These are phyloP conservation scores for Agarophyton chilense DNA, from an alignment of 23 red algal species.

Conservation along the genomic window DNA sequence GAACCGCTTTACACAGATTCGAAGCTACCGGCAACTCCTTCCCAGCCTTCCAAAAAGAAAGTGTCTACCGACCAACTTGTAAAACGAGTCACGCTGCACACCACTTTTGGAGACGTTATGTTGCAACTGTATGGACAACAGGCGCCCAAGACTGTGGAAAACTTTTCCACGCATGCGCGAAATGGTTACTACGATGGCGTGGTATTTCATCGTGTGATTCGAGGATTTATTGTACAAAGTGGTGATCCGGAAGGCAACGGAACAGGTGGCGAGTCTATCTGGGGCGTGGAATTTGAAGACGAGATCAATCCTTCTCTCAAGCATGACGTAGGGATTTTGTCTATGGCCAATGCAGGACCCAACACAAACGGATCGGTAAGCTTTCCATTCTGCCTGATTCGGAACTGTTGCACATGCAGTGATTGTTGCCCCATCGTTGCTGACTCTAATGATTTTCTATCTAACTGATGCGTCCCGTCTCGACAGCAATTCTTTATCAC, in stretches of 20 bases:
- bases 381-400: slow-evolving; percentile 1
- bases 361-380: slow-evolving; percentile 95
- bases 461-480: neutral
- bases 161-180: slow-evolving; percentile 66
- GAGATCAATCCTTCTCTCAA: slow-evolving; percentile 64
- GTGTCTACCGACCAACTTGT: neutral
- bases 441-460: neutral
- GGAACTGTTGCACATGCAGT: neutral
- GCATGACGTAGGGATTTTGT: slow-evolving; percentile 60
- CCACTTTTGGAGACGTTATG: slow-evolving; percentile 30
- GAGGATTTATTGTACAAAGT: slow-evolving; percentile 82
- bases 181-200: slow-evolving; percentile 78
- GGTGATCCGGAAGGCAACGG: slow-evolving; percentile 82
- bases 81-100: slow-evolving; percentile 52
- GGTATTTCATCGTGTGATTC: slow-evolving; percentile 81
- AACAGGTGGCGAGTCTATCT: slow-evolving; percentile 81
- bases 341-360: slow-evolving; percentile 94
- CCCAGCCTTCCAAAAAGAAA: neutral
- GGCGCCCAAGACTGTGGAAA: slow-evolving; percentile 61
- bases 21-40: neutral
- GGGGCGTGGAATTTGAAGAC: slow-evolving; percentile 81
- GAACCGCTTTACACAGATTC: slow-evolving; percentile 5
- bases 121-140: slow-evolving; percentile 55
- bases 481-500: slow-evolving; percentile 79
- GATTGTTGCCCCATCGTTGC: neutral